Conservation (phyloP, 2,329 filamentous ascomycete genomes). For the Myriosclerotinia curreyana region DNA sequence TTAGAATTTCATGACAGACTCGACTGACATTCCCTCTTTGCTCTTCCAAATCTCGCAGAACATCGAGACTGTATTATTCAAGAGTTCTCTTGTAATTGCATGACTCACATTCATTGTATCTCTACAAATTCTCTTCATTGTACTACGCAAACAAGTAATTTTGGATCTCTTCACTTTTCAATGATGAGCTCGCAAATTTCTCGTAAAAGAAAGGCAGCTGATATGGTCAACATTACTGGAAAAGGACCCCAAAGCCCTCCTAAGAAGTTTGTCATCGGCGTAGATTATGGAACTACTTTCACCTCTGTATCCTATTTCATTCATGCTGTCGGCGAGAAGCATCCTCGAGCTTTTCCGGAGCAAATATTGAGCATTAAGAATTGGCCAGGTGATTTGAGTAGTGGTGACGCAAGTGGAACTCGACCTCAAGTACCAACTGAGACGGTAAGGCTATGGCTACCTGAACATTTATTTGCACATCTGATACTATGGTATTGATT, state of each 20-base stretch:
- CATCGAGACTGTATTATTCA: too few relatives aligned
- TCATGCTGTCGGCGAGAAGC: background rate
- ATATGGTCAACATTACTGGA: background rate
- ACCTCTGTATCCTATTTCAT: constrained; percentile 5
- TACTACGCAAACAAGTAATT: too few relatives aligned
- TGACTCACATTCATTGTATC: too few relatives aligned
- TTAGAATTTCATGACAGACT: too few relatives aligned
- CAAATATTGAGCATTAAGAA: constrained; percentile 12
- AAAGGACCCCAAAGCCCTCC: background rate
- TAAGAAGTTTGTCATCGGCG: constrained; percentile 8
- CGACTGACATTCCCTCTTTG: too few relatives aligned
- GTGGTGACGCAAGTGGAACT: background rate
- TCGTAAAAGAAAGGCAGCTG: background rate
- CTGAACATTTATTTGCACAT: background rate
- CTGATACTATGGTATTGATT: background rate
- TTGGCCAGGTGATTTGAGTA: constrained; percentile 11
- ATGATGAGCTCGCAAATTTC: background rate
- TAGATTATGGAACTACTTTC: constrained; percentile 15
- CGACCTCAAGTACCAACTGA: constrained; percentile 11
- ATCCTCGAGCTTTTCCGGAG: too few relatives aligned
- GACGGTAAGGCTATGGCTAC: background rate
- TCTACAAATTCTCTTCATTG: too few relatives aligned
- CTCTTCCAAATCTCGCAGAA: too few relatives aligned
- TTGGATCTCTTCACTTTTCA: background rate
- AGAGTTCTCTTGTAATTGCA: too few relatives aligned